These are phyloP conservation scores for Tetraselmis chui DNA, from an alignment of 139 green algal genomes.

Conservation along the genomic window DNA sequence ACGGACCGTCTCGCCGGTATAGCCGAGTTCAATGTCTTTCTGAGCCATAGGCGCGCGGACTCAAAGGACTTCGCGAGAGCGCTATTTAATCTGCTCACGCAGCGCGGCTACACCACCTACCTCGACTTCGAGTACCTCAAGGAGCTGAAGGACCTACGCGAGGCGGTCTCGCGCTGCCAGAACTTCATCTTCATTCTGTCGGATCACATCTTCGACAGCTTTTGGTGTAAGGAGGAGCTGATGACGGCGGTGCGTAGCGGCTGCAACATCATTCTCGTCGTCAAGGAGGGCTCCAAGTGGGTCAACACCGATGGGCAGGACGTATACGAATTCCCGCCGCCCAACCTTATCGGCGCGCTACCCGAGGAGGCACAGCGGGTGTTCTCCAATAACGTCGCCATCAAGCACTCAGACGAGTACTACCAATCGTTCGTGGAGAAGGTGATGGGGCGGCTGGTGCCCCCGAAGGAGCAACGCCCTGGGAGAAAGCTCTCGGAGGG, in stretches of 20 bases:
- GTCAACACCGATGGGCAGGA: slow-evolving; percentile 14
- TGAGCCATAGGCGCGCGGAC: slow-evolving; percentile 21
- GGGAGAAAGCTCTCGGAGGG: background rate
- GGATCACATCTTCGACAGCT: slow-evolving; percentile 25
- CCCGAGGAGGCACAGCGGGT: slow-evolving; percentile 16
- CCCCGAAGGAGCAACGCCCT: background rate
- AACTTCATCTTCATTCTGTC: slow-evolving; percentile 23
- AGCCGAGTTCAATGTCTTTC: slow-evolving; percentile 22
- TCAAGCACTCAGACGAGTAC: slow-evolving; percentile 26
- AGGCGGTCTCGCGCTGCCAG: slow-evolving; percentile 14
- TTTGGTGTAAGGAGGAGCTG: slow-evolving; percentile 8
- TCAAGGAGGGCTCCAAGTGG: slow-evolving; percentile 24
- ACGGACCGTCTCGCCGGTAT: background rate
- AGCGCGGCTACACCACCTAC: slow-evolving; percentile 20
- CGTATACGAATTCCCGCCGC: background rate
- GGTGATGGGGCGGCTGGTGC: background rate
- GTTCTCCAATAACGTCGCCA: slow-evolving; percentile 10
- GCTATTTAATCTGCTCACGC: slow-evolving; percentile 23
- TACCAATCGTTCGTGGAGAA: slow-evolving; percentile 6
- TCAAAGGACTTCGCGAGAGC: slow-evolving; percentile 22
- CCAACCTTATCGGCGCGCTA: slow-evolving; percentile 17
- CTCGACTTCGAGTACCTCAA: slow-evolving; percentile 21
- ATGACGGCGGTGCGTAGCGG: slow-evolving; percentile 13
- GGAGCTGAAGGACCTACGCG: slow-evolving; percentile 19
- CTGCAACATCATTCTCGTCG: slow-evolving; percentile 18